These are phyloP conservation scores for Cyberlindnera meyerae DNA, from an alignment of 805 yeast species.

Conservation along the genomic window DNA sequence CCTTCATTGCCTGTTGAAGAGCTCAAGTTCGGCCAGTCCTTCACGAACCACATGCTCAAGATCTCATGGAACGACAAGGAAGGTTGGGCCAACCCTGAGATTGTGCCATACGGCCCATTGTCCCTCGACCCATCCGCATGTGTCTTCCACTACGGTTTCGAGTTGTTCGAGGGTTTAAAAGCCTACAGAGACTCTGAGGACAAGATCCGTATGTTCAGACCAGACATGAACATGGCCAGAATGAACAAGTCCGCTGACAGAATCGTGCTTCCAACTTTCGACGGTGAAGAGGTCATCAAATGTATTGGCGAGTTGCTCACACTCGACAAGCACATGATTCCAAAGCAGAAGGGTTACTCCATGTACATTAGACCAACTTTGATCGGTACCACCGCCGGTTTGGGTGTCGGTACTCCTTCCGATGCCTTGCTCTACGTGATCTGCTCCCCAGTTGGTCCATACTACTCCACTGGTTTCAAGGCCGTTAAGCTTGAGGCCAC, in stretches of 20 bases:
- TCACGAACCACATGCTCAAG: constrained; percentile 86
- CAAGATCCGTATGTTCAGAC: constrained; percentile 78
- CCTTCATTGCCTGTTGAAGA: constrained; percentile 52
- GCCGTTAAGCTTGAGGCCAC: constrained; percentile 94
- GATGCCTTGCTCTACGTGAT: constrained; percentile 81
- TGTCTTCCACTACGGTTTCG: constrained; percentile 94
- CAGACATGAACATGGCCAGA: constrained; percentile 87
- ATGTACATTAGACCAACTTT: constrained; percentile 91
- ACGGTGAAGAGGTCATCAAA: constrained; percentile 68
- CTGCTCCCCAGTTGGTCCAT: constrained; percentile 96
- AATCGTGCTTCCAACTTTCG: constrained; percentile 85
- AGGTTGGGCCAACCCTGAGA: constrained; percentile 91
- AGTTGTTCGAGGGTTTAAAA: constrained; percentile 92
- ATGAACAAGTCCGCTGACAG: constrained; percentile 86
- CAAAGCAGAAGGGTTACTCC: constrained; percentile 83
- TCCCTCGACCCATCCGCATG: constrained; percentile 80
- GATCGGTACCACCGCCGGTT: constrained; percentile 85
- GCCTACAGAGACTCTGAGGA: constrained; percentile 70
- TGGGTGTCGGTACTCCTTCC: constrained; percentile 83
- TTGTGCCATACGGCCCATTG: constrained; percentile 77
- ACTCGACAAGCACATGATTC: constrained; percentile 74
- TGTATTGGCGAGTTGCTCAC: constrained; percentile 71
- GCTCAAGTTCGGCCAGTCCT: constrained; percentile 65
- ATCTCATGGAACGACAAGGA: constrained; percentile 70
- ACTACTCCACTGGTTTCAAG: constrained; percentile 91